These are phyloP conservation scores for Chaetoscypha palmicola DNA, from an alignment of 2,329 filamentous ascomycete genomes.

Conservation along the genomic window DNA sequence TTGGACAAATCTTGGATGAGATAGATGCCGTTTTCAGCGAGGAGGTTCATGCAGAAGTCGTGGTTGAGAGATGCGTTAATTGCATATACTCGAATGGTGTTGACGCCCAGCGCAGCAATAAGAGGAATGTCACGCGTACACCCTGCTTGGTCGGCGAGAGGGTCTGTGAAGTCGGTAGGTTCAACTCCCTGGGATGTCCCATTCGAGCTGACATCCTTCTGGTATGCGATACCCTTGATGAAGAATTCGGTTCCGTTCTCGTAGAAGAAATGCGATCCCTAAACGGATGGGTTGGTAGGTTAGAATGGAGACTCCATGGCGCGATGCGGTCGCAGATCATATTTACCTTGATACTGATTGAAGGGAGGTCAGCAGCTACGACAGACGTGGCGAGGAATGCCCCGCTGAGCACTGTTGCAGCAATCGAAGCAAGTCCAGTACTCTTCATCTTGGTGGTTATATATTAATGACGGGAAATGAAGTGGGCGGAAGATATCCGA, in stretches of 20 bases:
- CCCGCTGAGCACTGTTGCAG: slow-evolving; percentile 40
- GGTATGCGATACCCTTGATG: slow-evolving; percentile 93
- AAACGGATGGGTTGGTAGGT: no score
- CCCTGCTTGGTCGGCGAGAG: slow-evolving; percentile 61
- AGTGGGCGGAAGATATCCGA: no score
- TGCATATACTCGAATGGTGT: slow-evolving; percentile 92
- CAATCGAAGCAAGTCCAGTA: slow-evolving; percentile 38
- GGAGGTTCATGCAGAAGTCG: slow-evolving; percentile 72
- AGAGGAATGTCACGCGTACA: slow-evolving; percentile 85
- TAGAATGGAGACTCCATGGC: no score
- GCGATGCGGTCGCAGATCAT: no score
- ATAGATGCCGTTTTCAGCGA: slow-evolving; percentile 86
- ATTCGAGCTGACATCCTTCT: slow-evolving; percentile 63
- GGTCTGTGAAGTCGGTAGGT: slow-evolving; percentile 63
- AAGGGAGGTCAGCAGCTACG: slow-evolving; percentile 49
- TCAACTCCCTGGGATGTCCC: slow-evolving; percentile 40
- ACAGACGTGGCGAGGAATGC: slow-evolving; percentile 42
- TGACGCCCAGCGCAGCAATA: slow-evolving; percentile 72
- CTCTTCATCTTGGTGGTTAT: slow-evolving; percentile 43
- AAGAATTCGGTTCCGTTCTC: slow-evolving; percentile 74
- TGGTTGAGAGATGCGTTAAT: slow-evolving; percentile 77
- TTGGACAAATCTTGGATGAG: slow-evolving; percentile 86
- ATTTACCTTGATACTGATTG: slow-evolving; percentile 43
- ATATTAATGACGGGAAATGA: neutral
- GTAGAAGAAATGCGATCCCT: slow-evolving; percentile 32